Base-by-base conservation (phyloP, 352 stramenopile species). In the Thraustochytrium striatum region DNA sequence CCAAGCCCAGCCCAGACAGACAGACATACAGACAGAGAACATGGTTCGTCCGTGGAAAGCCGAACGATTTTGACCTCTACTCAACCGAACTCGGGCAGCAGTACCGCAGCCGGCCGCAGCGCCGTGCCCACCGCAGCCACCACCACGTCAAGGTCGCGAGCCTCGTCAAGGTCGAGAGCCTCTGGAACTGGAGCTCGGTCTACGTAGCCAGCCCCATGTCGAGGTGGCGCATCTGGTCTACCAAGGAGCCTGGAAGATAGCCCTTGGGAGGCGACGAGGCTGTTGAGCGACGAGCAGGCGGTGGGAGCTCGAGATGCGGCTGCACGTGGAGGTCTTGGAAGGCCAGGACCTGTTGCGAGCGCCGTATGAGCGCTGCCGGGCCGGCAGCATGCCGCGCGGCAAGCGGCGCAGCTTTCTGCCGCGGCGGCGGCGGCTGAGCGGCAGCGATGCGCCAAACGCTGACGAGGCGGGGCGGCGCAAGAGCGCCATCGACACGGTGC, bases 261-360 rank as follows among this genome's bases (percentile, higher is more conserved):
- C n/a, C n/a, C n/a, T n/a, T n/a, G n/a, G n/a, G n/a, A n/a, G n/a
- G n/a, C n/a, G n/a, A n/a, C n/a, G n/a, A n/a, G n/a, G n/a, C n/a
- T n/a, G n/a, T n/a, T n/a, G n/a, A n/a, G n/a, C n/a, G n/a, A n/a
- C n/a, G n/a, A n/a, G n/a, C n/a, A n/a, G n/a, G n/a, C n/a, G n/a
- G n/a, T n/a, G n/a, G n/a, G n/a, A n/a, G n/a, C n/a, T n/a, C 59
- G 25, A 9, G 43, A 75, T 75, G 65, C 43, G 50, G 44, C 65
- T 75, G 52, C 41, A 70, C 41, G 65, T 75, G 25, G 39, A 43
- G 44, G 65, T 75, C 32, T 25, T 72, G 21, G 44, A 58, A 30
- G 65, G 65, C 32, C 44, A 16, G 1, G 65, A 75, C 65, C 52
- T 75, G 43, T 38, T 75, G 52, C 65, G 65, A 13, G 43, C 44